Evolutionary conservation across 768 basidiomycete genomes (phyloP).

Genomic region (Porpolomopsis calyptriformis): DNA sequence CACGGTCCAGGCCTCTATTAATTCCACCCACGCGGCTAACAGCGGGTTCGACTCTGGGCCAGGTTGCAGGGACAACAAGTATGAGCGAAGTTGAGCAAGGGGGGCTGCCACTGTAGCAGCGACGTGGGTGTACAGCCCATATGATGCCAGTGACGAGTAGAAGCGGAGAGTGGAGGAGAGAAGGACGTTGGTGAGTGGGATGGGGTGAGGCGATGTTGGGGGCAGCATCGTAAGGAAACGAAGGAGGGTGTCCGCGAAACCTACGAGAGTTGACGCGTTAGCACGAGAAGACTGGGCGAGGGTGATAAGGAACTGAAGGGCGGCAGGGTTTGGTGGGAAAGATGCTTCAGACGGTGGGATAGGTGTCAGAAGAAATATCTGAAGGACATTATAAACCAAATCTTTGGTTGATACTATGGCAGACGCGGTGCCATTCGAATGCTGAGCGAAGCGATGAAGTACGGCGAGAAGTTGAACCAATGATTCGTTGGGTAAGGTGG

Average conservation of each 20-base stretch:
- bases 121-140: slow-evolving; percentile 67
- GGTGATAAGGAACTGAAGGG: slow-evolving; percentile 45
- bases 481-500: slow-evolving; percentile 37
- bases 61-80: slow-evolving; percentile 23
- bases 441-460: slow-evolving; percentile 49
- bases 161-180: slow-evolving; percentile 49
- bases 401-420: slow-evolving; percentile 40
- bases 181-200: slow-evolving; percentile 37
- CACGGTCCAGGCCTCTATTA: slow-evolving; percentile 63
- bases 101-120: slow-evolving; percentile 52
- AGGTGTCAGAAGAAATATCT: slow-evolving; percentile 46
- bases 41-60: slow-evolving; percentile 26
- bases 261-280: slow-evolving; percentile 48
- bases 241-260: slow-evolving; percentile 53
- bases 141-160: slow-evolving; percentile 57
- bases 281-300: slow-evolving; percentile 58
- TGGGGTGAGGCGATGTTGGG: slow-evolving; percentile 28
- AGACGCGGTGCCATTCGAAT: slow-evolving; percentile 43
- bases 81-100: slow-evolving; percentile 41
- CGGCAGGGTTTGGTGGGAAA: slow-evolving; percentile 33
- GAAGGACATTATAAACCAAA: slow-evolving; percentile 41
- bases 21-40: slow-evolving; percentile 41
- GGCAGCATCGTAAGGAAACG: slow-evolving; percentile 60
- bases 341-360: slow-evolving; percentile 30
- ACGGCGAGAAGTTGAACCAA: slow-evolving; percentile 47